phyloP scores from a whole-genome alignment of 768 basidiomycete species.

The Phaeolepiota aurea region DNA sequence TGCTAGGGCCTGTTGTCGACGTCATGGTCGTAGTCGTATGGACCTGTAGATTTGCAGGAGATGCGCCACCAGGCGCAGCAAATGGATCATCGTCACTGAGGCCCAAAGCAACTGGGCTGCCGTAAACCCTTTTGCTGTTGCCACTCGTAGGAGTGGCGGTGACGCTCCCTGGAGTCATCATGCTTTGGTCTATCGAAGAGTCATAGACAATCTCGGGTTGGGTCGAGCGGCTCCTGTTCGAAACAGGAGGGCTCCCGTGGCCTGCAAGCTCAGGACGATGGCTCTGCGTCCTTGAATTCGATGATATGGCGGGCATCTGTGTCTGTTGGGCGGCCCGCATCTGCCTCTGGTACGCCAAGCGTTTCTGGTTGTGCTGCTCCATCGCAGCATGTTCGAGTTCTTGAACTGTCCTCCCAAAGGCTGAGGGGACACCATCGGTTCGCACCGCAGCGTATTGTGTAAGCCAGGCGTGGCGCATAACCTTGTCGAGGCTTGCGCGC shows the following conservation, averaged over 20 bases:
- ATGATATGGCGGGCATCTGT: constrained; percentile 9
- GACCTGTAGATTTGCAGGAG: constrained; percentile 9
- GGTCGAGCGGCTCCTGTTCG: constrained; percentile 45
- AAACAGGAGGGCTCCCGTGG: constrained; percentile 22
- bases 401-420: constrained; percentile 64
- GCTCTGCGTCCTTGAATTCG: constrained; percentile 38
- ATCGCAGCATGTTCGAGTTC: constrained; percentile 77
- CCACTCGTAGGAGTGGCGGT: constrained; percentile 21
- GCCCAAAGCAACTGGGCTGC: constrained; percentile 24
- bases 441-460: constrained; percentile 41
- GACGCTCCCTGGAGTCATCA: constrained; percentile 21
- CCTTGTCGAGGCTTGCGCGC: constrained; percentile 64
- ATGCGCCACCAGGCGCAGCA: constrained; percentile 30
- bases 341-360: constrained; percentile 72
- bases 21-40: constrained; percentile 8
- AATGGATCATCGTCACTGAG: constrained; percentile 70
- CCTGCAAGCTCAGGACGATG: constrained; percentile 40
- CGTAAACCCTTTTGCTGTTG: constrained; percentile 18
- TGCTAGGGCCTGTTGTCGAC: constrained; percentile 3
- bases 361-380: constrained; percentile 80
- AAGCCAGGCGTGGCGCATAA: constrained; percentile 91
- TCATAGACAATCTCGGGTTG: constrained; percentile 74
- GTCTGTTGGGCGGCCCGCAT: constrained; percentile 37
- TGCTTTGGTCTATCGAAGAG: constrained; percentile 53
- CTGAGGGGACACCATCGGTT: constrained; percentile 21